phyloP scores from a whole-genome alignment of 305 asterid species.

The Salvia sclarea region DNA sequence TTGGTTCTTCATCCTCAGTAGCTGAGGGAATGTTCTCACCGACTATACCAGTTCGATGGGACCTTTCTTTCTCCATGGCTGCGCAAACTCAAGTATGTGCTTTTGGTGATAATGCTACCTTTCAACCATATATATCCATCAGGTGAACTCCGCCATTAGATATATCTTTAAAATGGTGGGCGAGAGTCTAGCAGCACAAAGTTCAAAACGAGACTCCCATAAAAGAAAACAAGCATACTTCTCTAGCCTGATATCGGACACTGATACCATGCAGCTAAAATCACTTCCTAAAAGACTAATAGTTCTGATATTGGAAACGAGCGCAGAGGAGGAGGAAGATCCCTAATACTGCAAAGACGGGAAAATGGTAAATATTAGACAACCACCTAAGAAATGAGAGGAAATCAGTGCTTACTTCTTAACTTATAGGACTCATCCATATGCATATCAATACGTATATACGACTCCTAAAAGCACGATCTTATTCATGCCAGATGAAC shows the following conservation, averaged over 20 bases:
- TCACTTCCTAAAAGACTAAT: slow-evolving; percentile 29
- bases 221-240: slow-evolving; percentile 31
- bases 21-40: slow-evolving; percentile 38
- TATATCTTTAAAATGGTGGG: slow-evolving; percentile 15
- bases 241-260: slow-evolving; percentile 28
- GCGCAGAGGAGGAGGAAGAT: slow-evolving; percentile 22
- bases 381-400: background rate
- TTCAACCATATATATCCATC: slow-evolving; percentile 28
- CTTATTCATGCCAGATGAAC: slow-evolving; percentile 1
- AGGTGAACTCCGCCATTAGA: slow-evolving; percentile 30
- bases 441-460: slow-evolving; percentile 8
- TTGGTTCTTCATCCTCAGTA: slow-evolving; percentile 42
- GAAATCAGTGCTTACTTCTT: slow-evolving; percentile 12
- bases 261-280: slow-evolving; percentile 13
- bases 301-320: slow-evolving; percentile 16
- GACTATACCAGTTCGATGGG: slow-evolving; percentile 40
- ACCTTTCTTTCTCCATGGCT: slow-evolving; percentile 52
- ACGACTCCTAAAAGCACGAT: background rate
- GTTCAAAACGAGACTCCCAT: slow-evolving; percentile 18
- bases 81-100: slow-evolving; percentile 20
- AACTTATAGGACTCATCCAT: slow-evolving; percentile 15
- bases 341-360: slow-evolving; percentile 22
- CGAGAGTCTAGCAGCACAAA: slow-evolving; percentile 23
- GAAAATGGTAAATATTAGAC: slow-evolving; percentile 15
- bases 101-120: slow-evolving; percentile 27